These are phyloP conservation scores for Lasiodiplodia gonubiensis DNA, from an alignment of 2,329 filamentous ascomycete genomes.

Conservation along the genomic window DNA sequence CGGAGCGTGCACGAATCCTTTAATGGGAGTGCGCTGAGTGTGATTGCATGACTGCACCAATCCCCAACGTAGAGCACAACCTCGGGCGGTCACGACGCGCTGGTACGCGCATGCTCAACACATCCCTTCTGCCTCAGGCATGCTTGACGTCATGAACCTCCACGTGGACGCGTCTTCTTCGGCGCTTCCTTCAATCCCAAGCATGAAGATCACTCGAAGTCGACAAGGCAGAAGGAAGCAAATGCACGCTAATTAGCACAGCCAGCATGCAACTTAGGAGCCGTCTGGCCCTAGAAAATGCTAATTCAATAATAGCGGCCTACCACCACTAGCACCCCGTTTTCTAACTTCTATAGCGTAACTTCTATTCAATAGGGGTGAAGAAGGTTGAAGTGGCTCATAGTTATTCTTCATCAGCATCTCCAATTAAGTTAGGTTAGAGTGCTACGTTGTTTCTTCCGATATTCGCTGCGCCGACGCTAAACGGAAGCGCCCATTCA, in stretches of 20 bases:
- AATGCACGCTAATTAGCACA: background rate
- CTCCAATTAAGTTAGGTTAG: background rate
- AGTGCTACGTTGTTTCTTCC: background rate
- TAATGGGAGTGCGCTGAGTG: background rate
- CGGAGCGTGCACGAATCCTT: background rate
- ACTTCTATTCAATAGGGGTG: too few relatives aligned
- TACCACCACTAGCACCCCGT: too few relatives aligned
- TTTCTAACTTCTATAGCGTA: too few relatives aligned
- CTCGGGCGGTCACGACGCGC: background rate
- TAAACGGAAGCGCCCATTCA: background rate
- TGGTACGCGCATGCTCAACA: background rate
- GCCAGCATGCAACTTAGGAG: background rate
- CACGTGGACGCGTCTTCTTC: background rate
- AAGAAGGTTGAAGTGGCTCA: too few relatives aligned
- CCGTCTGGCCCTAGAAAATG: too few relatives aligned
- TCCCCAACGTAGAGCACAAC: background rate
- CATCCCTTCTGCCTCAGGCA: conserved; percentile 3
- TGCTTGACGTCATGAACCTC: background rate
- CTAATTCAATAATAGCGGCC: too few relatives aligned
- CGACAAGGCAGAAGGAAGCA: background rate
- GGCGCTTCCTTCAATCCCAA: background rate
- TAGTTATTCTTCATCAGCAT: background rate
- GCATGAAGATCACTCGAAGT: background rate
- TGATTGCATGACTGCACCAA: background rate
- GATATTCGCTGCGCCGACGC: background rate